phyloP scores from a whole-genome alignment of 2,329 filamentous ascomycete species.

The Colletotrichum coccodes region DNA sequence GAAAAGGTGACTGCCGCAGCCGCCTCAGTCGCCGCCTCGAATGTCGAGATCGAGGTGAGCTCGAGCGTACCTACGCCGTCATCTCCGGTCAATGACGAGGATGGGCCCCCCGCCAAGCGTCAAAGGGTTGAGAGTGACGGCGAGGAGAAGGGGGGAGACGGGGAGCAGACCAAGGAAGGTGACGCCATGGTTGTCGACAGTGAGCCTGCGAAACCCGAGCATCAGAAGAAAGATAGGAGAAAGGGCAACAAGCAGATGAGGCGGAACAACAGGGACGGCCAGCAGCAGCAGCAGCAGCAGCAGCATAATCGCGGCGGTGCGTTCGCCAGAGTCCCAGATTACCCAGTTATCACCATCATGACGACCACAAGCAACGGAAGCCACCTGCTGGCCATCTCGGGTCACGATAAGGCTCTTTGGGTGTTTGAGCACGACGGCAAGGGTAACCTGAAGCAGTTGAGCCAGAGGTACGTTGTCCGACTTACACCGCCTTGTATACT shows the following conservation, averaged over 20 bases:
- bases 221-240: constrained; percentile 39
- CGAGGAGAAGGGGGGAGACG: constrained; percentile 45
- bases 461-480: constrained; percentile 69
- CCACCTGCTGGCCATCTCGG: constrained; percentile 81
- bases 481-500: constrained; percentile 19
- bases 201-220: constrained; percentile 37
- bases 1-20: constrained; percentile 41
- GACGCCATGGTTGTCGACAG: constrained; percentile 32
- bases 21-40: constrained; percentile 35
- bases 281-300: constrained; percentile 20
- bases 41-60: constrained; percentile 40
- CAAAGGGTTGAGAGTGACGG: constrained; percentile 47
- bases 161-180: constrained; percentile 35
- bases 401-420: constrained; percentile 91
- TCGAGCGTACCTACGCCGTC: constrained; percentile 31
- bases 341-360: constrained; percentile 76
- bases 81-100: constrained; percentile 30
- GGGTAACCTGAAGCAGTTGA: constrained; percentile 73
- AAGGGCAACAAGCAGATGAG: constrained; percentile 33
- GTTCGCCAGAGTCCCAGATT: constrained; percentile 53
- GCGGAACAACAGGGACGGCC: constrained; percentile 45
- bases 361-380: constrained; percentile 70
- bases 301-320: constrained; percentile 43
- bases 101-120: constrained; percentile 54
- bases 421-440: constrained; percentile 77